These are phyloP conservation scores for Fremontodendron californicum DNA, from an alignment of 345 rosid species.

Conservation along the genomic window DNA sequence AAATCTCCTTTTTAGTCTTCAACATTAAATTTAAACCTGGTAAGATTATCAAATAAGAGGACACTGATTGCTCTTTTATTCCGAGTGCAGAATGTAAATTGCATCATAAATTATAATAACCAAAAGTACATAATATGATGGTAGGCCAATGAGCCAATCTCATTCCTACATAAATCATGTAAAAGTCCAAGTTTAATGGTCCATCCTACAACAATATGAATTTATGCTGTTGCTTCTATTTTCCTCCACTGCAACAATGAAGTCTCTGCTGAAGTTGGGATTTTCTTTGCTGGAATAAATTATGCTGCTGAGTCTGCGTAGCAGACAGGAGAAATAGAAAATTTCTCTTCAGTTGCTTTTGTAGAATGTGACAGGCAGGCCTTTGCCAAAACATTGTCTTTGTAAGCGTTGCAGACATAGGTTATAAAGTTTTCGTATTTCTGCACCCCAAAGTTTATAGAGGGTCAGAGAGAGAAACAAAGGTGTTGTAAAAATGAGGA, in stretches of 20 bases:
- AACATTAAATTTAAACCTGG: background rate
- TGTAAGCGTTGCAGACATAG: slow-evolving; percentile 39
- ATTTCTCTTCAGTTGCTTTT: slow-evolving; percentile 7
- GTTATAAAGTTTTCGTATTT: slow-evolving; percentile 28
- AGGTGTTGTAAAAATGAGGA: background rate
- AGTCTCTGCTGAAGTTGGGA: background rate
- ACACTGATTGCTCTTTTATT: background rate
- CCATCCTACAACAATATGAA: background rate
- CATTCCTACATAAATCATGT: background rate
- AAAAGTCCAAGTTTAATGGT: background rate
- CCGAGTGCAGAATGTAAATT: background rate
- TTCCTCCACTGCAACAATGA: background rate
- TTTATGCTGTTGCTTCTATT: background rate
- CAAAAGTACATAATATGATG: background rate
- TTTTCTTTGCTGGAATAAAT: slow-evolving; percentile 1
- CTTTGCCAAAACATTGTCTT: slow-evolving; percentile 19
- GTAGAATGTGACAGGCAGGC: slow-evolving; percentile 23
- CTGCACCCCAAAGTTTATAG: slow-evolving; percentile 24
- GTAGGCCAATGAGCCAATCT: background rate
- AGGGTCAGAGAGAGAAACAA: background rate
- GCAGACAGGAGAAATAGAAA: slow-evolving; percentile 7
- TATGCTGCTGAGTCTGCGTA: background rate
- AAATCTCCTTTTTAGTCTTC: background rate
- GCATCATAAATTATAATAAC: background rate
- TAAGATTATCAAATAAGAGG: background rate